Evolutionary conservation across 768 basidiomycete species (phyloP), one percentile per base, ranked within the genome.

Genomic region (Podaxis rugospora): DNA sequence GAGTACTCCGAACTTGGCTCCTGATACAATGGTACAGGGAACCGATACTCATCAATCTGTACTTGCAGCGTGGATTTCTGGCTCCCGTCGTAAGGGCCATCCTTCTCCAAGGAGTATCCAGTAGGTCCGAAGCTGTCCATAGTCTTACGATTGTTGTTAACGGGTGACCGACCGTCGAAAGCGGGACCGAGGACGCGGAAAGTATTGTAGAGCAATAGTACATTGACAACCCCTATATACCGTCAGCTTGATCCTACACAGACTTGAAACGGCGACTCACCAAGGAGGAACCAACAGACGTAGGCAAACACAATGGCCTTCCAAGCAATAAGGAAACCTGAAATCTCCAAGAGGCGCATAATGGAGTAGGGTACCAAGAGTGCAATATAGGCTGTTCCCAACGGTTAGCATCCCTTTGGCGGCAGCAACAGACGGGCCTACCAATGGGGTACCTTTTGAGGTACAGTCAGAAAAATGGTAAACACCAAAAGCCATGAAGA

Each of bases 131-230:
- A 72, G 27, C 75, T 75, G 53, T 74, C 71, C 40, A 67, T 54
- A 53, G 71, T 75, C 47, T 65, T 71, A 54, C 66, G 69, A 32
- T 69, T 46, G 11, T 71, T n/a, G 71, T 68, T 21, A 64, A n/a
- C 6, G 6, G 18, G 11, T 32, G 69, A 64, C 39, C 68, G 70
- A 25, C 68, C 70, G 61, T 79, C 73, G 65, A 86, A 79, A 23
- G 81, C 80, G 25, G 82, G 82, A 7, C 77, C 75, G 36, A 92
- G 73, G 54, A 88, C 78, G 9, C 84, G 81, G 68, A 89, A 82
- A 9, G 86, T 89, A 67, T 87, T 89, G 74, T 80, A 84, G 28
- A 90, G 77, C n/a, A 91, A 75, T 7, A 80, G 60, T 27, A 88
- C 86, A 66, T 91, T 86, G 23, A 83, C 82, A 27, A 85, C 65